Percentiles rank a stretch among this genome's conserved stretches.
Conservation (phyloP, 108 stramenopile genomes). For the Mediolabrus comicus region DNA sequence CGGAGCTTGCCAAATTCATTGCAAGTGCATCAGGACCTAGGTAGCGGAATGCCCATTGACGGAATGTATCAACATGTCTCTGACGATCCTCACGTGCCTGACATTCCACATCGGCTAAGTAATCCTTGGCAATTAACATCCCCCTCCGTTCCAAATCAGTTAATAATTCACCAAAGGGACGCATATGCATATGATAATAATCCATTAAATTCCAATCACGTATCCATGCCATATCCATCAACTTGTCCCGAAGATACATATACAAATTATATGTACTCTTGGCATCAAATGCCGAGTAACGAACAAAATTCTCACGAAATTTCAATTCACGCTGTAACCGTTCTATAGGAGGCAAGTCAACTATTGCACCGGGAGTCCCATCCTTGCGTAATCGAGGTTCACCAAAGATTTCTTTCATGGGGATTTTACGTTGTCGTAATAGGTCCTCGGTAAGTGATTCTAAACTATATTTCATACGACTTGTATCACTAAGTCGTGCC, state of each 20-base stretch:
- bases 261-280: slow-evolving; percentile 74
- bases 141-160: slow-evolving; percentile 98
- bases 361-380: slow-evolving; percentile 76
- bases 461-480: slow-evolving; percentile 75
- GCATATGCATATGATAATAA: slow-evolving; percentile 91
- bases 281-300: slow-evolving; percentile 81
- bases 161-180: slow-evolving; percentile 92
- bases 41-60: slow-evolving; percentile 69
- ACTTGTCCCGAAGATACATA: slow-evolving; percentile 30
- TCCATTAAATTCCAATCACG: slow-evolving; percentile 72
- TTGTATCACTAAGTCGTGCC: slow-evolving; percentile 93
- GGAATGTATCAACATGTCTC: slow-evolving; percentile 61
- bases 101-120: slow-evolving; percentile 81
- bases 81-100: slow-evolving; percentile 81
- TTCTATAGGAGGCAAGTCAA: slow-evolving; percentile 87
- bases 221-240: slow-evolving; percentile 51
- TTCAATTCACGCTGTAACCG: slow-evolving; percentile 79
- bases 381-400: slow-evolving; percentile 79
- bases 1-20: slow-evolving; percentile 83
- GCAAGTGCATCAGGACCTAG: slow-evolving; percentile 82
- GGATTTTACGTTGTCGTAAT: slow-evolving; percentile 67
- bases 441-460: slow-evolving; percentile 83
- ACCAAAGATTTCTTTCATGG: slow-evolving; percentile 97
- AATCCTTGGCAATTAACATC: slow-evolving; percentile 88
- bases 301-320: slow-evolving; percentile 77